A percentile compares a stretch with the other conserved stretches of the same genome.
These are phyloP conservation scores for Urochloa ruziziensis DNA, from an alignment of 176 grass and related monocot species.

Conservation along the genomic window DNA sequence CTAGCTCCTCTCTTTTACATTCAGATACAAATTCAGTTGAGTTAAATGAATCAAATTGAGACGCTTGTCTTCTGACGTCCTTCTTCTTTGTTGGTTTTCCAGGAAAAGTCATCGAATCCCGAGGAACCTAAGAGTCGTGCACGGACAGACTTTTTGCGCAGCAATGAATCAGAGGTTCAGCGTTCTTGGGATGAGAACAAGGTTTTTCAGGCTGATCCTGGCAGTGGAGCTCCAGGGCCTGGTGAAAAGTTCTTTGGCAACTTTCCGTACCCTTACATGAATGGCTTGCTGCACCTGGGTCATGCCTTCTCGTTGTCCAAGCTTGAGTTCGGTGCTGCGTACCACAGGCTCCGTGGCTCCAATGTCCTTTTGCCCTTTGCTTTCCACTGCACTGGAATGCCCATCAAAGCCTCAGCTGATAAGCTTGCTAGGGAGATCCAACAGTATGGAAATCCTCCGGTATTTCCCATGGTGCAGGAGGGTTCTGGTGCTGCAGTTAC, in stretches of 20 bases:
- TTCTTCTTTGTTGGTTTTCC: constrained; percentile 4
- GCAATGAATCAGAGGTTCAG: constrained; percentile 41
- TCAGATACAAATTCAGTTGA: no score
- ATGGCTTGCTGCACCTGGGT: constrained; percentile 64
- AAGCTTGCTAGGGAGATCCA: constrained; percentile 62
- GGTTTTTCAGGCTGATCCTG: constrained; percentile 61
- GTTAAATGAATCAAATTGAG: neutral
- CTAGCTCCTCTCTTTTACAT: neutral
- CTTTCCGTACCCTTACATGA: constrained; percentile 84
- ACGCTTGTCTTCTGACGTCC: no score
- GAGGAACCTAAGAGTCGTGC: constrained; percentile 41
- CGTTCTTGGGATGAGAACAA: constrained; percentile 53
- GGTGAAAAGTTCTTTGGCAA: constrained; percentile 72
- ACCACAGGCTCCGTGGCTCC: neutral
- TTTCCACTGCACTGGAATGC: constrained; percentile 88
- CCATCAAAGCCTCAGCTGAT: constrained; percentile 77
- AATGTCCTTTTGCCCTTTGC: constrained; percentile 71
- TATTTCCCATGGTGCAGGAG: constrained; percentile 51
- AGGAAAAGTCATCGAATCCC: constrained; percentile 43
- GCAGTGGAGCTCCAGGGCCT: constrained; percentile 27
- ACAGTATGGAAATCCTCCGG: constrained; percentile 59
- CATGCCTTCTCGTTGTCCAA: constrained; percentile 66
- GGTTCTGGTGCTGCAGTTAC: neutral
- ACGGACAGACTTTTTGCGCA: constrained; percentile 50
- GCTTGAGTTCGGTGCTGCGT: constrained; percentile 65